Evolutionary conservation across 148 eudicot genomes (phyloP).

Genomic region (Arctostaphylos glauca): DNA sequence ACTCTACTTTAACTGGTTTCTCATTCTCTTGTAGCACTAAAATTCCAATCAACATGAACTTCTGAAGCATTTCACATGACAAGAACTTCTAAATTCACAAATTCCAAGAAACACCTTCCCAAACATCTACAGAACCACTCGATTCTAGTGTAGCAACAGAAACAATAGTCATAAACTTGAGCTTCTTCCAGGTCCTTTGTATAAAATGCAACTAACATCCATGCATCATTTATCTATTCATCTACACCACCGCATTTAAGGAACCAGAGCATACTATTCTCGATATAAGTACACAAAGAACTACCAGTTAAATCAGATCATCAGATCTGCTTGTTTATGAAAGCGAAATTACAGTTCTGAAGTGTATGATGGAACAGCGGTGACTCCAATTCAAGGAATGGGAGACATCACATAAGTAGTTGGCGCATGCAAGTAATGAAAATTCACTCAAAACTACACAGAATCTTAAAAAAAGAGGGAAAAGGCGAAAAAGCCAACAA

Average conservation of each 20-base stretch:
- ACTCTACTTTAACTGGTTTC: neutral
- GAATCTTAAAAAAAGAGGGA: too few species aligned
- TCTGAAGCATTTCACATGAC: constrained; percentile 1
- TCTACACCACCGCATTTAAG: neutral
- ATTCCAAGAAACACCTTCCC: too few species aligned
- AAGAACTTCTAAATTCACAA: neutral
- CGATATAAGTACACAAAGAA: neutral
- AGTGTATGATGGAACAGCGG: too few species aligned
- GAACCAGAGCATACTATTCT: neutral
- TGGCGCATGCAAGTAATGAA: too few species aligned
- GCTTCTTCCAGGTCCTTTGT: neutral
- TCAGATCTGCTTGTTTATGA: neutral
- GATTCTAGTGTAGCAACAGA: neutral
- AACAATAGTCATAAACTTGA: neutral
- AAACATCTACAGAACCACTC: neutral
- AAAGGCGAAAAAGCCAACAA: too few species aligned
- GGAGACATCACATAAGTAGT: too few species aligned
- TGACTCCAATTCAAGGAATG: too few species aligned
- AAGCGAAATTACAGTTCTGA: neutral
- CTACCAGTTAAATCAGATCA: neutral
- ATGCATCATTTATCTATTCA: neutral
- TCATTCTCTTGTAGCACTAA: neutral
- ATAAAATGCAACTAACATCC: neutral
- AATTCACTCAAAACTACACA: too few species aligned
- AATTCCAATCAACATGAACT: neutral